Base-by-base conservation (phyloP, 768 basidiomycete genomes). In the Heimioporus sp. region DNA sequence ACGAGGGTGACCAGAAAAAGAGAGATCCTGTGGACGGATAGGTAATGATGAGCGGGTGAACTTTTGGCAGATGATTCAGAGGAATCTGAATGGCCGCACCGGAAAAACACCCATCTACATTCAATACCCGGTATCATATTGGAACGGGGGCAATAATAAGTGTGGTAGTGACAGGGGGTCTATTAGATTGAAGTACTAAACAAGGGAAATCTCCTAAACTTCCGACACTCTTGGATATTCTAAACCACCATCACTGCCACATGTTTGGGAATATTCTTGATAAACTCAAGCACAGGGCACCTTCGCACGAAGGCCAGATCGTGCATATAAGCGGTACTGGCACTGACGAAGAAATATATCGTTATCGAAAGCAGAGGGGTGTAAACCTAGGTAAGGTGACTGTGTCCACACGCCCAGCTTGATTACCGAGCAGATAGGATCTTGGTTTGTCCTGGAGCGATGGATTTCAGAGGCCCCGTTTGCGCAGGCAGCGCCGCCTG, bases 381-480 rank as follows among this genome's bases (percentile, higher is more conserved):
- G 83, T 91, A 6, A 92, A 92, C 65, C 79, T 92, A 10, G 90
- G 90, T 85, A 64, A 65, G 54, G 50, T 28, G 46, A 20, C 17
- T 30, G 37, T 28, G 52, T 44, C 31, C 54, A 50, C 35, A 9
- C 24, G 13, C 39, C 32, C 42, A 44, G 37, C 42, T 31, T 40
- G 52, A 56, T 57, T 54, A 60, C 46, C 37, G 12, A 48, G 49
- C 24, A 9, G 19, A 24, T 53, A 89, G 86, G 87, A 1, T 84
- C 80, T 8, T 89, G 86, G 87, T 91, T 92, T 55, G 83, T 87
- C 4, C 77, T 89, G 16, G 90, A 92, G 66, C 72, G 79, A 32
- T 92, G 90, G 90, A 88, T 92, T 36, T 64, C 80, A 13, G 78
- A 81, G 2, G 43, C 65, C 0, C 86, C 86, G 0, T 92, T 84